These are phyloP conservation scores for Raddia distichophylla DNA, from an alignment of 176 grass and related monocot genomes.

Conservation along the genomic window DNA sequence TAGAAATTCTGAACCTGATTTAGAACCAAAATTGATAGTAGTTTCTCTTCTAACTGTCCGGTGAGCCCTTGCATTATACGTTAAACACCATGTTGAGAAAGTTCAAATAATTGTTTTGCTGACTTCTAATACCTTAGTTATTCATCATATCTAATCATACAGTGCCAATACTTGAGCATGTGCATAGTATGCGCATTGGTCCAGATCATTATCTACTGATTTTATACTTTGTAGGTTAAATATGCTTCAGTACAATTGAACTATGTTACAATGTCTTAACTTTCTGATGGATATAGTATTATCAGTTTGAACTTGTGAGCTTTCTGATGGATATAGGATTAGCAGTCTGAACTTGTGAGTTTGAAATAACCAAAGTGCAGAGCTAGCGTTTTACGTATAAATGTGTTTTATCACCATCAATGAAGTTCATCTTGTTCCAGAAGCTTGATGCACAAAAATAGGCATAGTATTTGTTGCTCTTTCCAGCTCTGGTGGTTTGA, in stretches of 20 bases:
- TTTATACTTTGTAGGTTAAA: neutral
- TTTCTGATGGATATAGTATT: conserved; percentile 21
- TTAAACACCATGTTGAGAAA: neutral
- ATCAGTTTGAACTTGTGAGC: conserved; percentile 22
- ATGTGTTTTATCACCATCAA: neutral
- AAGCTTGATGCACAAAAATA: conserved; percentile 7
- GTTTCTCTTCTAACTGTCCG: conserved; percentile 74
- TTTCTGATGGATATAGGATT: conserved; percentile 22
- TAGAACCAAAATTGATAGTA: conserved; percentile 82
- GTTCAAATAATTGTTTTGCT: neutral
- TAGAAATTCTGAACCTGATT: conserved; percentile 67
- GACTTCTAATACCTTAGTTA: neutral
- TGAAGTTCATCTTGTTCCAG: neutral
- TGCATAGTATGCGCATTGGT: neutral
- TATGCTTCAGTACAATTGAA: conserved; percentile 11
- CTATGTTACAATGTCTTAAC: neutral
- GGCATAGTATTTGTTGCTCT: neutral
- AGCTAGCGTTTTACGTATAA: neutral
- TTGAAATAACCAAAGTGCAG: neutral
- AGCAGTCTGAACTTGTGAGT: conserved; percentile 20
- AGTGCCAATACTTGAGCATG: neutral
- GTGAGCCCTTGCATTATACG: conserved; percentile 52
- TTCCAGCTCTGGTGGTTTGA: neutral
- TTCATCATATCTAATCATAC: conserved; percentile 4
- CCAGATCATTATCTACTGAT: neutral